Base-by-base conservation (phyloP, 2,329 filamentous ascomycete genomes). In the Simplicillium sp. region DNA sequence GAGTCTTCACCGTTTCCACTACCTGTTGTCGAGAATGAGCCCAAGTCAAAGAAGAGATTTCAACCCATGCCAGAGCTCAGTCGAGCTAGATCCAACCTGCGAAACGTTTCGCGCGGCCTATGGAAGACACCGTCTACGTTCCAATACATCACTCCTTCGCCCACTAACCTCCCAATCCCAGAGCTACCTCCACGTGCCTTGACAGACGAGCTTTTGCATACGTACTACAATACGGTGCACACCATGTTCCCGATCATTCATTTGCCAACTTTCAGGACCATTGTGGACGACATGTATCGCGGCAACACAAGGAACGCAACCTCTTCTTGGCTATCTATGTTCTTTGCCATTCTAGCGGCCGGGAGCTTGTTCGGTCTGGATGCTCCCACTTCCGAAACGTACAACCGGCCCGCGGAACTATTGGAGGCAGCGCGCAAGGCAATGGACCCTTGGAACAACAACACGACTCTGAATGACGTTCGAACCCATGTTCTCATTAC, bases 221-320 rank as follows among this genome's bases (percentile, higher is more conserved):
- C 82, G 31, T 98, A 94, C 59, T 83, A 85, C 51, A 70, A 74
- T 32, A 83, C 82, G 7, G 70, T 87, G 17, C 90, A 97, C 57
- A 75, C 80, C 28, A 82, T 86, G 58, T 82, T 89, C 50, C 92
- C 92, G 1, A 80, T 95, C 34, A 54, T 97, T 9, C 87, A 97
- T 59, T 94, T 89, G 84, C 85, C 87, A 2, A 84, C 76, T 0
- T 94, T 97, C 52, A 71, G 82, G 51, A 71, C 75, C 37, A 76
- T 84, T 39, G 84, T 90, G 45, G 86, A 94, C 42, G 72, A 78
- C 8, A 68, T 94, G 7, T 95, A 95, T 60, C 75, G 75, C 41
- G 75, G 78, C 4, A 75, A 73, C 34, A 67, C 84, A 14, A 67
- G 74, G 25, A 73, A 53, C 11, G 68, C 77, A 7, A 68, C 82